Conservation (phyloP, 1,139 yeast genomes). For the Diutina mesorugosa region DNA sequence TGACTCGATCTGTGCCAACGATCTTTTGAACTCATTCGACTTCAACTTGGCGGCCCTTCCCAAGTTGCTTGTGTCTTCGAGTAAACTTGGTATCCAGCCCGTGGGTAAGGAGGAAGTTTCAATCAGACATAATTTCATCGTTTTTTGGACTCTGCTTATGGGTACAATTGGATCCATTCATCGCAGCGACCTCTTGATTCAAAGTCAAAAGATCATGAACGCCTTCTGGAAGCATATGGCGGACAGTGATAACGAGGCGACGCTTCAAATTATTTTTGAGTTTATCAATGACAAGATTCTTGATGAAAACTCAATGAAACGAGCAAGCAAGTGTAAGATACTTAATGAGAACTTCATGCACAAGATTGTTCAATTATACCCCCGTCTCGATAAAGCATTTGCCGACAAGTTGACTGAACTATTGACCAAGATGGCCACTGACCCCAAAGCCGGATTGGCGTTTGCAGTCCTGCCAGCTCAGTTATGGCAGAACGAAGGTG, state of each 20-base stretch:
- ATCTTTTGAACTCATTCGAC: not conserved
- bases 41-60: not conserved
- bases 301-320: conserved; percentile 47
- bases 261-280: conserved; percentile 27
- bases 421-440: conserved; percentile 6
- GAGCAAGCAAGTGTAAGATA: conserved; percentile 59
- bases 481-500: conserved; percentile 13
- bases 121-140: not conserved
- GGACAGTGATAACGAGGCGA: conserved; percentile 36
- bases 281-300: conserved; percentile 41
- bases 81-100: not conserved
- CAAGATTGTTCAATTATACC: conserved; percentile 42
- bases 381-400: conserved; percentile 13
- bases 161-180: not conserved
- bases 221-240: conserved; percentile 51
- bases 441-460: conserved; percentile 31
- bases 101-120: not conserved
- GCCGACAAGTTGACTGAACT: conserved; percentile 10
- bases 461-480: conserved; percentile 34
- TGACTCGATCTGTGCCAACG: not conserved
- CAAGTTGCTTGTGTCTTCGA: not conserved
- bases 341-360: conserved; percentile 68
- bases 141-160: not conserved
- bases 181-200: conserved; percentile 48
- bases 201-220: conserved; percentile 47